Evolutionary conservation across 371 early-diverging fungal genomes (phyloP).

Genomic region (Mortierella sp.): DNA sequence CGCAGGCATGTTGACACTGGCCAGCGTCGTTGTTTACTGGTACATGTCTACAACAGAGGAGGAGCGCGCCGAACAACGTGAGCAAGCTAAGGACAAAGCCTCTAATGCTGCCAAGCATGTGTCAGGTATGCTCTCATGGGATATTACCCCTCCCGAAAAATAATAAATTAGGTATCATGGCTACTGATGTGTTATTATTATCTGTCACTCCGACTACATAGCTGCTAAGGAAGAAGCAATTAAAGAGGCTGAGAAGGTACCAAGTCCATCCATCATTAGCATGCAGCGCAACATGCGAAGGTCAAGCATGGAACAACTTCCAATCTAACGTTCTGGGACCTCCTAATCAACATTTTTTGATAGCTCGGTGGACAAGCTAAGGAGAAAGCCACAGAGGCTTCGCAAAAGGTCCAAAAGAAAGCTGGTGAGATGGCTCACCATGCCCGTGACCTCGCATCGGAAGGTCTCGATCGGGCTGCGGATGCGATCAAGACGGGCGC

Average conservation of each 20-base stretch:
- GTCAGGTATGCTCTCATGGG: slow-evolving; percentile 16
- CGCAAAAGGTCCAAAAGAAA: slow-evolving; percentile 25
- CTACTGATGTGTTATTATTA: too few species aligned
- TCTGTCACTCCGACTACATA: too few species aligned
- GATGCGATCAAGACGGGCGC: slow-evolving; percentile 30
- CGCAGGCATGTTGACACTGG: slow-evolving; percentile 23
- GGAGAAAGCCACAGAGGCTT: slow-evolving; percentile 29
- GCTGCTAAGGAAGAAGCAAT: slow-evolving; percentile 38
- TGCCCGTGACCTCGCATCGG: slow-evolving; percentile 34
- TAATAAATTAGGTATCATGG: too few species aligned
- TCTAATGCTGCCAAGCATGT: slow-evolving; percentile 22
- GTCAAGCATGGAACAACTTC: too few species aligned
- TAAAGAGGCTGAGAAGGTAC: slow-evolving; percentile 50
- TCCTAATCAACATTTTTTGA: background rate
- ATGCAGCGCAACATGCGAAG: too few species aligned
- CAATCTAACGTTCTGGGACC: background rate
- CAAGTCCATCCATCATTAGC: too few species aligned
- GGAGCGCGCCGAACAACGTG: slow-evolving; percentile 32
- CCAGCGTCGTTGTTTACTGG: slow-evolving; percentile 37
- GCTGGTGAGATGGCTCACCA: slow-evolving; percentile 35
- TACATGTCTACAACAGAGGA: slow-evolving; percentile 54
- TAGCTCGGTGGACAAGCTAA: slow-evolving; percentile 42
- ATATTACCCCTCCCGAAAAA: too few species aligned
- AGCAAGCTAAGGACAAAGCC: slow-evolving; percentile 29
- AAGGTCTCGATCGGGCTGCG: slow-evolving; percentile 37